Conservation (phyloP, 495 filamentous ascomycete species). For the Terfezia claveryi region DNA sequence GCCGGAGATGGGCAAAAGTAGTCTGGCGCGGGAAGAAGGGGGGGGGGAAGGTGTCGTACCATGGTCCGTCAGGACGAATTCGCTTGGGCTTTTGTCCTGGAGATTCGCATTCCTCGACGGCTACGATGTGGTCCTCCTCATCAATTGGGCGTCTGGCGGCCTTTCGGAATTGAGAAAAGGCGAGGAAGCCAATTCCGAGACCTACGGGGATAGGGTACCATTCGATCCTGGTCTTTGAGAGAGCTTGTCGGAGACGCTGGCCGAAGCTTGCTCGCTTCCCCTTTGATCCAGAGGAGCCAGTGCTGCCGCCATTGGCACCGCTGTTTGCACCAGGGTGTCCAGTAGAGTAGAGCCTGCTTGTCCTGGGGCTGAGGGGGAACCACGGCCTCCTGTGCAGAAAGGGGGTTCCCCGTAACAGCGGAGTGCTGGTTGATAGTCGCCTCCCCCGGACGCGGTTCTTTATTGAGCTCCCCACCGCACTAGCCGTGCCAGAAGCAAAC, state of each 20-base stretch:
- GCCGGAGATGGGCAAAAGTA: background rate
- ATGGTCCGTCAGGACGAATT: constrained; percentile 1
- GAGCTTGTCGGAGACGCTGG: constrained; percentile 37
- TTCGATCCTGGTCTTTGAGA: constrained; percentile 54
- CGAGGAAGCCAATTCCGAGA: constrained; percentile 70
- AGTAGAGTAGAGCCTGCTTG: background rate
- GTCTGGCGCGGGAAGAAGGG: background rate
- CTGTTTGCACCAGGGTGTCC: background rate
- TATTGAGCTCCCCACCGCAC: background rate
- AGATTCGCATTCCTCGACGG: constrained; percentile 26
- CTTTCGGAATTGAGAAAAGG: constrained; percentile 65
- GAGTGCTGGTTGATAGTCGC: background rate
- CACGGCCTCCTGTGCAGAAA: background rate
- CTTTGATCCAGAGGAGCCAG: background rate
- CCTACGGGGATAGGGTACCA: constrained; percentile 94
- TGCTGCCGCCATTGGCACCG: too few species aligned
- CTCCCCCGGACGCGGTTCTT: background rate
- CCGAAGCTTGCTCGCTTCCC: constrained; percentile 24
- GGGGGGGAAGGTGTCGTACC: background rate
- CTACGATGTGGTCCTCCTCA: constrained; percentile 28
- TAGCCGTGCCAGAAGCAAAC: too few species aligned
- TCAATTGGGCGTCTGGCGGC: constrained; percentile 32
- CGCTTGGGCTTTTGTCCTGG: constrained; percentile 12
- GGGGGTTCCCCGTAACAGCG: background rate
- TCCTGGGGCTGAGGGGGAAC: background rate